Evolutionary conservation across 164 flowering plant genomes (phyloP).

Genomic region (Vitis amurensis): DNA sequence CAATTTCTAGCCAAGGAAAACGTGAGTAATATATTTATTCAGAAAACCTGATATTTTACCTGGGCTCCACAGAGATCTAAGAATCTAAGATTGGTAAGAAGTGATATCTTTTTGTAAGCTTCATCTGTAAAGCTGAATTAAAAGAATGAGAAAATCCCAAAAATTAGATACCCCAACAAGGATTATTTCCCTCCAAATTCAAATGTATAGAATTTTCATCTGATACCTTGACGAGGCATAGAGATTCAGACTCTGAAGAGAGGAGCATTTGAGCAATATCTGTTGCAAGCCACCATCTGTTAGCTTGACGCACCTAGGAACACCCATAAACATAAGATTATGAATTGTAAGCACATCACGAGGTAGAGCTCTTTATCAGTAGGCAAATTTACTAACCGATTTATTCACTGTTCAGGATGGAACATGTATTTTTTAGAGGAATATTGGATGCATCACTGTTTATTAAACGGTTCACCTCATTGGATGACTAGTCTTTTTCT

Average conservation of each 20-base stretch:
- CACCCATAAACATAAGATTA: neutral
- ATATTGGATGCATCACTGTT: too few species aligned
- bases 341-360: neutral
- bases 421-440: neutral
- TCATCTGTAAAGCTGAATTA: constrained; percentile 70
- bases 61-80: constrained; percentile 96
- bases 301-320: constrained; percentile 73
- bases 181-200: neutral
- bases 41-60: constrained; percentile 37
- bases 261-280: constrained; percentile 55
- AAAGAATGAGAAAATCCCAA: constrained; percentile 9
- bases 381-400: neutral
- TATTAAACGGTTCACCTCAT: too few species aligned
- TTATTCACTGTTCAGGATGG: neutral
- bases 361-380: neutral
- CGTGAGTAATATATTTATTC: neutral
- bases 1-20: neutral
- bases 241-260: constrained; percentile 65
- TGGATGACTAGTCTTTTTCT: too few species aligned
- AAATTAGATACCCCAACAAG: neutral
- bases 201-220: neutral
- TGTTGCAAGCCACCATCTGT: constrained; percentile 76
- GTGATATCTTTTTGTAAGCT: constrained; percentile 63
- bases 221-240: constrained; percentile 81
- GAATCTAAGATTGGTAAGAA: constrained; percentile 49